Conservation (phyloP, 768 basidiomycete genomes). For the Suillus discolor region DNA sequence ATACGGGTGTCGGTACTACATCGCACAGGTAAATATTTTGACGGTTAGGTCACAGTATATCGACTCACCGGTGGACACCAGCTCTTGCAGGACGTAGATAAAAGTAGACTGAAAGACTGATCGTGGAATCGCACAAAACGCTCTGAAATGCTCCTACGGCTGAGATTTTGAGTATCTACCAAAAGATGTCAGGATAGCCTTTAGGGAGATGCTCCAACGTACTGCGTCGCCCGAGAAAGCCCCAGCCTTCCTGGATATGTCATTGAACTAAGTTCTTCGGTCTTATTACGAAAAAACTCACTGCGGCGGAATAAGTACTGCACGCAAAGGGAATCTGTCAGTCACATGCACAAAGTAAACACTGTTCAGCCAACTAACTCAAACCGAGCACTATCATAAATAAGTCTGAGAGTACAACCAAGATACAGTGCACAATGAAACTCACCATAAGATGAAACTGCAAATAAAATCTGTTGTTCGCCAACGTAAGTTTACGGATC, state of each 20-base stretch:
- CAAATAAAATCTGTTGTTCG: background rate
- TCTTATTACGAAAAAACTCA: background rate
- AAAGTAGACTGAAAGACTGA: constrained; percentile 1
- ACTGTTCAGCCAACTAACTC: background rate
- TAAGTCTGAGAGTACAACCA: background rate
- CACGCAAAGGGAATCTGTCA: background rate
- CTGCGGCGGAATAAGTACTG: background rate
- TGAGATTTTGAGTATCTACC: background rate
- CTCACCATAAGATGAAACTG: constrained; percentile 4
- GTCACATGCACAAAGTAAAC: background rate
- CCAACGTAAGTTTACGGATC: background rate
- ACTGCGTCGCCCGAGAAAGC: background rate
- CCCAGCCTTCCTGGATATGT: background rate
- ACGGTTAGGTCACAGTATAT: background rate
- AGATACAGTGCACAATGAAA: background rate
- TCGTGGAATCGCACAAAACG: background rate
- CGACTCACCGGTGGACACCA: background rate
- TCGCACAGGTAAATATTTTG: background rate
- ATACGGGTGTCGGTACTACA: constrained; percentile 9
- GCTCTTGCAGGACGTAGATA: background rate
- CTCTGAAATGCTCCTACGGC: background rate
- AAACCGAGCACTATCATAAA: constrained; percentile 5
- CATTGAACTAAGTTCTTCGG: background rate
- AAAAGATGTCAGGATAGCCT: background rate
- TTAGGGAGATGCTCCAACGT: background rate